phyloP scores from a whole-genome alignment of 1,139 yeast genomes.

The Sugiyamaella neomexicana region DNA sequence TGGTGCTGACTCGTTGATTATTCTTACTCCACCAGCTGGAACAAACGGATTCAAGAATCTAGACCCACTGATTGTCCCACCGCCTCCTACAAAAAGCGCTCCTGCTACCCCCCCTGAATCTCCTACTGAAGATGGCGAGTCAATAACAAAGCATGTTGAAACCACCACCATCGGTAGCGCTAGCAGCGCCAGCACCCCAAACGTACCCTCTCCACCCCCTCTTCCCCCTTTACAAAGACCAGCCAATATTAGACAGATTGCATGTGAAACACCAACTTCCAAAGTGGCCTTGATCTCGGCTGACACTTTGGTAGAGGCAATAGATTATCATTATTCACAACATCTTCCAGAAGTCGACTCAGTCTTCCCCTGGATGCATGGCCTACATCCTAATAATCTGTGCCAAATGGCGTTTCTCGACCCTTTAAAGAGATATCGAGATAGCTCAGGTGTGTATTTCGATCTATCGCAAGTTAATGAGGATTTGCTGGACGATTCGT shows the following conservation, averaged over 20 bases:
- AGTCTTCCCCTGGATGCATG: slow-evolving; percentile 93
- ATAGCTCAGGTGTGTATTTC: slow-evolving; percentile 20
- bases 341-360: slow-evolving; percentile 64
- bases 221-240: slow-evolving; percentile 10
- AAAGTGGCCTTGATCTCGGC: slow-evolving; percentile 31
- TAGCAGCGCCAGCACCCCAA: background rate
- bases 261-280: background rate
- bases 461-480: slow-evolving; percentile 17
- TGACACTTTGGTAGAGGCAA: slow-evolving; percentile 34
- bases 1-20: background rate
- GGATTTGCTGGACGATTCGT: slow-evolving; percentile 18
- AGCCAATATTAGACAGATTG: slow-evolving; percentile 3
- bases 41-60: slow-evolving; percentile 1
- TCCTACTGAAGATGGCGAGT: slow-evolving; percentile 12
- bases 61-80: background rate
- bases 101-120: slow-evolving; percentile 15
- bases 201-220: background rate
- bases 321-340: slow-evolving; percentile 39
- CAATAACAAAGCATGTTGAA: background rate
- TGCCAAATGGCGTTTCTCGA: slow-evolving; percentile 39
- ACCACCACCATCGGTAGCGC: background rate
- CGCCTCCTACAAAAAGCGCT: slow-evolving; percentile 8
- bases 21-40: slow-evolving; percentile 10
- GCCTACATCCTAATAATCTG: slow-evolving; percentile 44
- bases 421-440: slow-evolving; percentile 31